Percentiles rank a stretch among this genome's conserved stretches.
Evolutionary conservation across 2,329 filamentous ascomycete species (phyloP).

Genomic region (Cadophora malorum): DNA sequence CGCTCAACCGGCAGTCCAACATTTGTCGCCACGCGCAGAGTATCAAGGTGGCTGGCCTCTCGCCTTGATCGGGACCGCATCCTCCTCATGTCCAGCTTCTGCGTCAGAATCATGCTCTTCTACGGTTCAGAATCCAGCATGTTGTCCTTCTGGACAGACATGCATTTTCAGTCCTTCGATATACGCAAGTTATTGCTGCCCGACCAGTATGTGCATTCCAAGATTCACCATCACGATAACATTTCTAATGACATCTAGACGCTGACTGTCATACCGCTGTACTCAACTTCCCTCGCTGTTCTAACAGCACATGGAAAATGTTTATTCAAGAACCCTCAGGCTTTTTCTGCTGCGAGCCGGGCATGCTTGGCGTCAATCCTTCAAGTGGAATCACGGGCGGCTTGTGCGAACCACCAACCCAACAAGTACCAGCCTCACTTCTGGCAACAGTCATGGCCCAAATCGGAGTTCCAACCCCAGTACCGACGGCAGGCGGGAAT

Average conservation of each 20-base stretch:
- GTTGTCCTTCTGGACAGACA: slow-evolving; percentile 26
- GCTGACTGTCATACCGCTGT: slow-evolving; percentile 24
- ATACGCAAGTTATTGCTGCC: slow-evolving; percentile 27
- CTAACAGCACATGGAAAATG: slow-evolving; percentile 26
- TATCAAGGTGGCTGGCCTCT: slow-evolving; percentile 31
- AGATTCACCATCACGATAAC: not conserved
- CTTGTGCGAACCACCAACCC: slow-evolving; percentile 27
- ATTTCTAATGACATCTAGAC: not conserved
- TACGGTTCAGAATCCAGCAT: slow-evolving; percentile 17
- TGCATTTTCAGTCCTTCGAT: slow-evolving; percentile 14
- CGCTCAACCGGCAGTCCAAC: slow-evolving; percentile 20
- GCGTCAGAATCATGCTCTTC: slow-evolving; percentile 13
- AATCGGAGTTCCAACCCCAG: slow-evolving; percentile 21
- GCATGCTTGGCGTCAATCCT: slow-evolving; percentile 22
- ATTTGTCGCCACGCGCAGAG: slow-evolving; percentile 15
- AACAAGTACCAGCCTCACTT: slow-evolving; percentile 23
- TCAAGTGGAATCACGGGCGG: slow-evolving; percentile 12
- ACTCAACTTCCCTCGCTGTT: slow-evolving; percentile 27
- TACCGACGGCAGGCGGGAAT: slow-evolving; percentile 13
- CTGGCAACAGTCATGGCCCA: slow-evolving; percentile 26
- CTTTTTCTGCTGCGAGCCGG: slow-evolving; percentile 28
- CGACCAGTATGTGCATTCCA: slow-evolving; percentile 21
- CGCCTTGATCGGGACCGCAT: slow-evolving; percentile 14
- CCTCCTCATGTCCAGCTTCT: slow-evolving; percentile 19
- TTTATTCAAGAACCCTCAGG: slow-evolving; percentile 17